Base-by-base conservation (phyloP, 371 early-diverging fungal species). In the Choanephora cucurbitarum region DNA sequence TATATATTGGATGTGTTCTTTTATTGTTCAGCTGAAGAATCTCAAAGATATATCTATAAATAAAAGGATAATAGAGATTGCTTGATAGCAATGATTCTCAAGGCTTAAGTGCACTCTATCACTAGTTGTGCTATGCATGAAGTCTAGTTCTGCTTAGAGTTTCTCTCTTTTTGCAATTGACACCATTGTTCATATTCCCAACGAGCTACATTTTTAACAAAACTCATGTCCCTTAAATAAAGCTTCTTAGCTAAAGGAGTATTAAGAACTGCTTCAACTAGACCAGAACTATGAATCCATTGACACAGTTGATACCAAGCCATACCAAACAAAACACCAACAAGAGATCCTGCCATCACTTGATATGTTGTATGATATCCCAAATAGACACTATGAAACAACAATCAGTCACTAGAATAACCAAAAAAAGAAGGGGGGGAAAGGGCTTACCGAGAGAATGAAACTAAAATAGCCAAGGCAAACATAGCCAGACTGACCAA, bases 351-450 rank as follows among this genome's bases (percentile, higher is more conserved):
- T 10, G 79, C 85, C 10, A 85, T 37, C 3, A 94, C 94, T 58
- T 96, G 97, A 13, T 61, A 57, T 28, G 70, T 41, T 0, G 91
- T 90, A 58, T 96, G 97, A 66, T 95, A 95, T 10, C 82, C 76
- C 4, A 96, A 70, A 59, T 94, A 92, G 10, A 92, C 81, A 14
- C 95, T 91, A 48, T 39, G 28, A 45, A 43, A 19, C 43, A 56
- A 17, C 31, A 21, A 4, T 34, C 5, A 52, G 23, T 15, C 23
- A n/a, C 23, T 32, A 22, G 44, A 32, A 41, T 19, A 23, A 13
- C 2, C 14, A 1, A n/a, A n/a, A n/a, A n/a, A n/a, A n/a, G n/a
- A n/a, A n/a, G n/a, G n/a, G n/a, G n/a, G n/a, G n/a, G n/a, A n/a
- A n/a, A n/a, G n/a, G 14, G 8, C 46, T 72, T 81, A 83, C 87